Base-by-base conservation (phyloP, 139 green algal genomes). In the Chlamydomonas eustigma region DNA sequence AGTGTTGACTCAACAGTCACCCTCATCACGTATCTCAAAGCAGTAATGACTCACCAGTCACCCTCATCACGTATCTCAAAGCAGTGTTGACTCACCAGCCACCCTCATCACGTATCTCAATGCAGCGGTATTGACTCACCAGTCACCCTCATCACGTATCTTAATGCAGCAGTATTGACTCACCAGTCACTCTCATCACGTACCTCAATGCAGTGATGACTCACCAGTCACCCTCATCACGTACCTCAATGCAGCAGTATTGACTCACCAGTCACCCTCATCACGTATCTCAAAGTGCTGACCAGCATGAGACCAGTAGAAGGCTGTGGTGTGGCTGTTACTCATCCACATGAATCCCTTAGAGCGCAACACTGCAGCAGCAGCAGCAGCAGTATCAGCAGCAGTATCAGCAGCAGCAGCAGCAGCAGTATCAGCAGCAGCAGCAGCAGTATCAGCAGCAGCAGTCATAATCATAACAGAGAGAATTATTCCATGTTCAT, bases 341-440 rank as follows among this genome's bases (percentile, higher is more conserved):
- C 86, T 87, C 36, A 98, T 84, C 93, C 93, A 98, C 86, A 96
- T 92, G 84, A 97, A 97, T 50, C 93, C 93, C 87, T 98, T 97
- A 77, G 82, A 92, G 77, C 93, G 87, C 77, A 97, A 79, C 74
- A 97, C 86, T 68, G 84, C 33, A 76, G n/a, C n/a, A n/a, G n/a
- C n/a, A n/a, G n/a, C n/a, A n/a, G n/a, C n/a, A n/a, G n/a, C n/a
- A n/a, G n/a, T n/a, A n/a, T n/a, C n/a, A n/a, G n/a, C 92, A 69
- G 76, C 86, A 64, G 89, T 81, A 50, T 90, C 78, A 74, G 91
- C 31, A 51, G 65, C n/a, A 32, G 22, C 25, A n/a, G n/a, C n/a
- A n/a, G n/a, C n/a, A n/a, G n/a, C n/a, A n/a, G n/a, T n/a, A n/a
- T n/a, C n/a, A n/a, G n/a, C n/a, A n/a, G n/a, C n/a, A n/a, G n/a